Evolutionary conservation across 2,329 filamentous ascomycete species (phyloP), one percentile per base, ranked within the genome.

Genomic region (Ophiostoma himal-ulmi): DNA sequence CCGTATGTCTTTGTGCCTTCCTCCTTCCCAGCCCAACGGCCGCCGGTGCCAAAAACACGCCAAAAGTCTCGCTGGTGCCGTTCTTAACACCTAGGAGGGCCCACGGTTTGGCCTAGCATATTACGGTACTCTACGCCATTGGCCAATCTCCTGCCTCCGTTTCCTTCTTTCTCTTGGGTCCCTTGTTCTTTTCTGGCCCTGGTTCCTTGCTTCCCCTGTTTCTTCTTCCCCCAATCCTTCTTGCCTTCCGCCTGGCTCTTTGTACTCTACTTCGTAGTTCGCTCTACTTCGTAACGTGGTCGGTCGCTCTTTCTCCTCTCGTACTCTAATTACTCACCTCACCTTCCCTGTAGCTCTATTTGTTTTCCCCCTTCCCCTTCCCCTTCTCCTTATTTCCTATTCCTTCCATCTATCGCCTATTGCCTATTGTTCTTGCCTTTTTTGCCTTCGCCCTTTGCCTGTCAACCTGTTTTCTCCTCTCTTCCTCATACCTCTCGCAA

Each of bases 121-220:
- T 62, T 62, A 17, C 57, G 57, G 57, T 34, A 57, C n/a, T 39
- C 26, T 30, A 54, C 26, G 57, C 68, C 68, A 69, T 68, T 71
- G 70, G 68, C 70, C 70, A 71, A 70, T 71, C 70, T 34, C 57
- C 14, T 67, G 44, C 22, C 34, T 37, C 64, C 52, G 67, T 22
- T 71, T 71, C 34, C 36, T 34, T 65, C 57, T 26, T 26, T 26
- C 22, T 60, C 36, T 34, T 39, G 52, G 62, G 20, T 34, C 64
- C 68, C 26, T 62, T 48, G 54, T 39, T 54, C 48, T 34, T 68
- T 44, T 34, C 67, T 22, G 30, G 62, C 30, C 62, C 62, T 57
- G 52, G 52, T 26, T 26, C 54, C 54, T 60, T 60, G 22, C 54
- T 26, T 60, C 57, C 30, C 60, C 41, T 52, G n/a, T 22, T 26